Percentiles rank a stretch among this genome's conserved stretches.
These are phyloP conservation scores for Baorangia bicolor DNA, from an alignment of 768 basidiomycete genomes.

Conservation along the genomic window DNA sequence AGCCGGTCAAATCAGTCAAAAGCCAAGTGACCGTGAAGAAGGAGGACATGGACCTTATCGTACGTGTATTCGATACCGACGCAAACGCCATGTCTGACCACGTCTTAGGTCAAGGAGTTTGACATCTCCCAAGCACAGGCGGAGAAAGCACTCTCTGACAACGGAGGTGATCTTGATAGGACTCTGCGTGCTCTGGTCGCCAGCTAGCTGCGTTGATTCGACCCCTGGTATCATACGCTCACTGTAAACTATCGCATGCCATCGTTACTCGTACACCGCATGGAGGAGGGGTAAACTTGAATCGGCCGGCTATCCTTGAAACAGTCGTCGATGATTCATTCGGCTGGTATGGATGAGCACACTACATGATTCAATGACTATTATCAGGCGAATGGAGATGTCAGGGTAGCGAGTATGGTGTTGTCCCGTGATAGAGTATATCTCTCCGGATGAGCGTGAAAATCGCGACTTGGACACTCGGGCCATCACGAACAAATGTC, in stretches of 20 bases:
- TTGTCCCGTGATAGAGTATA: not conserved
- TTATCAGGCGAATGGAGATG: not conserved
- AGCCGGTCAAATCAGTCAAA: slow-evolving; percentile 52
- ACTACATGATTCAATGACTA: not conserved
- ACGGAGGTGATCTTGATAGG: slow-evolving; percentile 29
- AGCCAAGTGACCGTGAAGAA: slow-evolving; percentile 21
- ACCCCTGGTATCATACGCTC: not conserved
- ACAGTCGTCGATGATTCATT: not conserved
- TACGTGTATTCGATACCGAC: slow-evolving; percentile 12
- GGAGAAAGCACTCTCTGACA: slow-evolving; percentile 31
- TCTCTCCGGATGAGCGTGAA: not conserved
- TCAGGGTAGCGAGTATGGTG: not conserved
- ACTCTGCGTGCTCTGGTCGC: slow-evolving; percentile 28
- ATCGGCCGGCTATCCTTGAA: not conserved
- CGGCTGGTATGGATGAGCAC: not conserved
- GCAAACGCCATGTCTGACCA: slow-evolving; percentile 1
- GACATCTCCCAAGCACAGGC: slow-evolving; percentile 29
- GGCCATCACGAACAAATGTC: slow-evolving; percentile 58
- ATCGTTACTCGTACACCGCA: not conserved
- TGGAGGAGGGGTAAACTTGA: not conserved
- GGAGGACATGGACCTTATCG: slow-evolving; percentile 30
- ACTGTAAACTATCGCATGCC: not conserved
- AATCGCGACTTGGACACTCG: not conserved
- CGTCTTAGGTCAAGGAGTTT: slow-evolving; percentile 28
- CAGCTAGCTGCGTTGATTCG: slow-evolving; percentile 12